Percentiles rank a stretch among this genome's conserved stretches.
phyloP scores from a whole-genome alignment of 306 rosid genomes.

The Gleditsia sinensis region DNA sequence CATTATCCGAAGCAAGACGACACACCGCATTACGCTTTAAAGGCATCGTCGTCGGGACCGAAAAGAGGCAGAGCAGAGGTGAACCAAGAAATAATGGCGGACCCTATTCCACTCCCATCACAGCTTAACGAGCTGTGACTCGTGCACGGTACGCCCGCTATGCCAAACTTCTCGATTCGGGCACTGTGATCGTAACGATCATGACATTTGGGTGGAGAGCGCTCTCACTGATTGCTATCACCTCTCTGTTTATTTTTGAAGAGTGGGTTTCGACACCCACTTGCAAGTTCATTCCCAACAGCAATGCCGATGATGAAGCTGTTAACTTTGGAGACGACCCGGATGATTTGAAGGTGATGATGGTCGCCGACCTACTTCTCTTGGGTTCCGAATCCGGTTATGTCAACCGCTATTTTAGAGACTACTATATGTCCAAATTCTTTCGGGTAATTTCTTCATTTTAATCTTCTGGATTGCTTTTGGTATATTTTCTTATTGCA shows the following conservation, averaged over 20 bases:
- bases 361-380: conserved; percentile 67
- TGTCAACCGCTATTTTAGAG: conserved; percentile 43
- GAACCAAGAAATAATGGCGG: not conserved
- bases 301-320: conserved; percentile 12
- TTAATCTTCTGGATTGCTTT: not conserved
- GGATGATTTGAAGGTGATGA: conserved; percentile 60
- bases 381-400: conserved; percentile 50
- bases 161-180: not conserved
- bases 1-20: not conserved
- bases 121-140: not conserved
- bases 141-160: not conserved
- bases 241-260: conserved; percentile 45
- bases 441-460: conserved; percentile 47
- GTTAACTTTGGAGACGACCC: conserved; percentile 24
- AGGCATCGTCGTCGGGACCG: not conserved
- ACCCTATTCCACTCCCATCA: not conserved
- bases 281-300: conserved; percentile 42
- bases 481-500: not conserved
- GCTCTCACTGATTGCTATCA: conserved; percentile 37
- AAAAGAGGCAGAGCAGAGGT: not conserved
- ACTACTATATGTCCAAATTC: conserved; percentile 63
- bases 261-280: conserved; percentile 61
- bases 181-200: not conserved
- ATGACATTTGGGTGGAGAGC: conserved; percentile 45
- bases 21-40: not conserved